phyloP scores from a whole-genome alignment of 169 alveolate species.

The Cryptosporidium muris region DNA sequence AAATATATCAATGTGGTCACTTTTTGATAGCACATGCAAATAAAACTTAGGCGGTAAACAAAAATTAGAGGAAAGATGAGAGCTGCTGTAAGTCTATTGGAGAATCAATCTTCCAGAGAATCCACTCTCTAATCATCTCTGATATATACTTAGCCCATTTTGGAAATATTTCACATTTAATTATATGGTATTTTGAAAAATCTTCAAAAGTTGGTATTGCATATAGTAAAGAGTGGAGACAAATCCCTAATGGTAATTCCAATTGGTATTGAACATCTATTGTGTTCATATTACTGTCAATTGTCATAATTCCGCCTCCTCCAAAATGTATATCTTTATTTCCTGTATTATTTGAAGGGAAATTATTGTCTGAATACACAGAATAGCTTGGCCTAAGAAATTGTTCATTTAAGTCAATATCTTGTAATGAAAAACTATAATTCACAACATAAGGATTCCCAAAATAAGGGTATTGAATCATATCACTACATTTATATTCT shows the following conservation, averaged over 20 bases:
- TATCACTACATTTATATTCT: no score
- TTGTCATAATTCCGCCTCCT: slow-evolving; percentile 62
- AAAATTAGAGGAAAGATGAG: background rate
- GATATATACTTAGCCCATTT: slow-evolving; percentile 8
- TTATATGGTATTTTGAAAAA: background rate
- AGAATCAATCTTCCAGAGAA: slow-evolving; percentile 11
- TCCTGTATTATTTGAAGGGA: background rate
- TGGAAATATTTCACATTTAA: slow-evolving; percentile 34
- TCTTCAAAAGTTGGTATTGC: slow-evolving; percentile 12
- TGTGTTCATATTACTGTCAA: background rate
- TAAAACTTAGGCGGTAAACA: background rate
- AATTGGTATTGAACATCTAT: slow-evolving; percentile 29
- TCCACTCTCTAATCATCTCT: slow-evolving; percentile 23
- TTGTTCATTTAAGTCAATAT: background rate
- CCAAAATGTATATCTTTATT: slow-evolving; percentile 25
- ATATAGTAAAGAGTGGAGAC: slow-evolving; percentile 51
- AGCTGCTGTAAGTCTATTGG: background rate
- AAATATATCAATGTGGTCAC: no score
- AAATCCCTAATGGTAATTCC: slow-evolving; percentile 55
- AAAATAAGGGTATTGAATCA: no score
- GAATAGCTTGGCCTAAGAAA: background rate
- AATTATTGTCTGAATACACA: background rate
- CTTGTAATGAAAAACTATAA: background rate
- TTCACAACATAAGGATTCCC: background rate
- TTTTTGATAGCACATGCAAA: background rate